Evolutionary conservation across 192 early-diverging fungal species (phyloP), one percentile per base, ranked within the genome.

Genomic region (Dimargaris xerosporica): DNA sequence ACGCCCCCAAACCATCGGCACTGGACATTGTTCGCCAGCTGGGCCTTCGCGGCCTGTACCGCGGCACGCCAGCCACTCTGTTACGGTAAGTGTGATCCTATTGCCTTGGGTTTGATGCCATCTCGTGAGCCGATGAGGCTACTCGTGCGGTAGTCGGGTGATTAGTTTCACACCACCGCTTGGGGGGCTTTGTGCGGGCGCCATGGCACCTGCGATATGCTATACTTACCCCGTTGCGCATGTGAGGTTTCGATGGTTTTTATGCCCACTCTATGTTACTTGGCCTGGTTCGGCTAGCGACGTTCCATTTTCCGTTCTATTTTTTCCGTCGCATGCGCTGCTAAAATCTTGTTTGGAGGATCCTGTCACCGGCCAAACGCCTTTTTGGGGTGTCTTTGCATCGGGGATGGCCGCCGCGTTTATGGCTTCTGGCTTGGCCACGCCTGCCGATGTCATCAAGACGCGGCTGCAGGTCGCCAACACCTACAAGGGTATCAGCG

Each of bases 231-330:
- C 17, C 47, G 21, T 48, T 23, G 47, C 21, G 21, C 47, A 3
- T 2, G 47, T 3, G 16, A 4, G 16, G 16, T 48, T 23, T 21
- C 2, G 11, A 48, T n/a, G n/a, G n/a, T 5, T 48, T 23, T 48
- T 17, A 3, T 23, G 16, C 19, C 19, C 47, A 23, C 2, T 17
- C 3, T 48, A 48, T 48, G 2, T 12, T 23, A 17, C 47, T 2
- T 48, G 16, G 47, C 47, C 11, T 2, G 21, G 19, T 11, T 11
- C 16, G 2, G 2, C 12, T 48, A 69, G 72, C 41, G 77, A 78
- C 69, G 77, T 78, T 15, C 78, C 74, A 43, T 80, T 80, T 62
- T 80, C 78, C 34, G 62, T 80, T 50, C 47, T 80, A 25, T 80
- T 80, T 59, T 80, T 80, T 69, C 73, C 78, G 31, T 62, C 68